Percentiles rank a stretch among this genome's conserved stretches.
phyloP scores from a whole-genome alignment of 257 asterid genomes.

The Penstemon davidsonii region DNA sequence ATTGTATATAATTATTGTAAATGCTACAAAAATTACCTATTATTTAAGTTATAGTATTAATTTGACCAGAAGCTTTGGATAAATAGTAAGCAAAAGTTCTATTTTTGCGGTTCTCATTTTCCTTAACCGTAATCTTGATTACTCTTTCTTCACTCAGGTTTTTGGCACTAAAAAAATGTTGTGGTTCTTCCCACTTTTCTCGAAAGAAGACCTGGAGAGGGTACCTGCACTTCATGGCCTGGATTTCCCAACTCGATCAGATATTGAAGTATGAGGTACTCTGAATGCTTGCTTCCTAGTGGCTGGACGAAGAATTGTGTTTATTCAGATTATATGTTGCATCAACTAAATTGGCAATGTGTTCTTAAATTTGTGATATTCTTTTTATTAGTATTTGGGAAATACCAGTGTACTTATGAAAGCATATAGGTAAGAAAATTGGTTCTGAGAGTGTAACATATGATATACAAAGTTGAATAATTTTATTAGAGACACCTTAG shows the following conservation, averaged over 20 bases:
- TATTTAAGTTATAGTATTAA: too few relatives aligned
- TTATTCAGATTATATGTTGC: constrained; percentile 14
- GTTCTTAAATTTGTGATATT: constrained; percentile 3
- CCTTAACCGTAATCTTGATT: neutral
- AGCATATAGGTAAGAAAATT: neutral
- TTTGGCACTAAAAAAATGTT: constrained; percentile 61
- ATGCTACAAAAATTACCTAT: too few relatives aligned
- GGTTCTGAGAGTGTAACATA: neutral
- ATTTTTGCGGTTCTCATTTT: constrained; percentile 9
- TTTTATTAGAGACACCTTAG: neutral
- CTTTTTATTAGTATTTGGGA: neutral
- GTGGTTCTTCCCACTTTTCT: constrained; percentile 70
- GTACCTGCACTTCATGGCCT: constrained; percentile 71
- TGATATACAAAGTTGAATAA: neutral
- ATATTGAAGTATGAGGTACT: constrained; percentile 42
- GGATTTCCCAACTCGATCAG: constrained; percentile 62
- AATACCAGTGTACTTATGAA: neutral
- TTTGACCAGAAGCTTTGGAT: neutral
- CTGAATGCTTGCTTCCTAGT: neutral
- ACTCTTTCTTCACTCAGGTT: constrained; percentile 44
- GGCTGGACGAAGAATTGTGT: neutral
- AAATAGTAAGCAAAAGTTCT: neutral
- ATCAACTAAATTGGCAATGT: neutral
- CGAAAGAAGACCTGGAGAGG: constrained; percentile 69
- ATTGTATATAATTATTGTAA: too few relatives aligned